Evolutionary conservation across 345 rosid genomes (phyloP), one percentile per base, ranked within the genome.

Genomic region (Odontarrhena argentea): DNA sequence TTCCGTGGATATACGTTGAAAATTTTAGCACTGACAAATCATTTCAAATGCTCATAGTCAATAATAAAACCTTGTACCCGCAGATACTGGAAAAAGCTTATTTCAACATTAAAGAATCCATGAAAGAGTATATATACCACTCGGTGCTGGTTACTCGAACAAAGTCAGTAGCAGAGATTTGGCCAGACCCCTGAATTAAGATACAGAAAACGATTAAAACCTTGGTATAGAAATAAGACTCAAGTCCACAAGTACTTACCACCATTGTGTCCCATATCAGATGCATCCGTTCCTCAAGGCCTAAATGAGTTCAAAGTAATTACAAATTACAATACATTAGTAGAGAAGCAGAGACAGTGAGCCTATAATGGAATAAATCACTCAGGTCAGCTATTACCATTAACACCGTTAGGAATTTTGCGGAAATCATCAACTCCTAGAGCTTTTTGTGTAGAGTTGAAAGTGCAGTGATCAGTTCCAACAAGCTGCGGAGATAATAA

Each of bases 221-320:
- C 13, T 14, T 10, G 7, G 45, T 38, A 35, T 28, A 24, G 58
- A 47, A 18, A 14, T 7, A 71, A 60, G 54, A 25, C 36, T 54
- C 9, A 13, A 49, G 67, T 28, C 10, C 30, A 53, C 1, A 50
- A 57, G 24, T 59, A 63, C 98, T 77, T 83, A 94, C 96, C 96
- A 94, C 99, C 96, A 94, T 83, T 0, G 87, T 82, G 73, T 91
- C 93, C 97, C 97, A 94, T 58, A 87, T 77, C 67, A 94, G 80
- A 77, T 94, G 99, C 97, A 94, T 94, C 81, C 99, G 88, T 81
- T 94, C 99, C 75, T 94, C 99, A 60, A 94, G 80, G 63, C 98
- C 96, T 92, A 53, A 30, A 59, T 3, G 60, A 50, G 28, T 64
- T 3, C 57, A 60, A 60, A 46, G 10, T 65, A 2, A 44, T 36